phyloP scores from a whole-genome alignment of 306 rosid species.

The Quercus alba region DNA sequence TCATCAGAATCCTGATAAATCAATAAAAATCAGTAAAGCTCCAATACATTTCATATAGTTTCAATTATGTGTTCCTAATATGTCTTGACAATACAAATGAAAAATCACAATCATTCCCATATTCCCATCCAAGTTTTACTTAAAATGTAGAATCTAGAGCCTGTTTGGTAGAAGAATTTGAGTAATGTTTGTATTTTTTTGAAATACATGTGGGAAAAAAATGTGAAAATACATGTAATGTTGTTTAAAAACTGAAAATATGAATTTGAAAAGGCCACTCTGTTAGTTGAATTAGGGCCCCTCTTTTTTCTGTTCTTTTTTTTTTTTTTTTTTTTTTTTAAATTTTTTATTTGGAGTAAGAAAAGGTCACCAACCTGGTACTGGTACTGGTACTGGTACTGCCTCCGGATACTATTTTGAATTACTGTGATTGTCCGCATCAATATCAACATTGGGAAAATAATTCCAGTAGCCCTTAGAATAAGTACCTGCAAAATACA shows the following conservation, averaged over 20 bases:
- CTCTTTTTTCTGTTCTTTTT: too few relatives aligned
- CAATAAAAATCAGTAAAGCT: background rate
- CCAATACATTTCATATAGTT: background rate
- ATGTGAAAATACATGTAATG: too few relatives aligned
- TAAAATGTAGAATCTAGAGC: too few relatives aligned
- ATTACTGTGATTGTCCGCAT: constrained; percentile 48
- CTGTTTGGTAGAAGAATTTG: too few relatives aligned
- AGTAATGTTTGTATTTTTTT: too few relatives aligned
- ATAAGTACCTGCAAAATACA: constrained; percentile 38
- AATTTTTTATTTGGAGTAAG: background rate
- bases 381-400: constrained; percentile 33
- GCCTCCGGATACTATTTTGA: constrained; percentile 36
- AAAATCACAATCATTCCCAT: background rate
- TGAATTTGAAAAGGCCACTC: too few relatives aligned
- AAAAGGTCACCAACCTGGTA: constrained; percentile 29
- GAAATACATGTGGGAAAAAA: too few relatives aligned
- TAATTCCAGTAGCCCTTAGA: constrained; percentile 66
- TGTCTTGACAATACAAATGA: background rate
- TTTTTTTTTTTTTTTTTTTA: too few relatives aligned
- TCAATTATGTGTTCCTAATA: background rate
- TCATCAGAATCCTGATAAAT: constrained; percentile 40
- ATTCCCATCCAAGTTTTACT: too few relatives aligned
- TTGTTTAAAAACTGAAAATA: too few relatives aligned
- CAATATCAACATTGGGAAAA: constrained; percentile 77
- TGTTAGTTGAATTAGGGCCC: too few relatives aligned